These are phyloP conservation scores for Ceratocystis smalleyi DNA, from an alignment of 2,329 filamentous ascomycete species.

Conservation along the genomic window DNA sequence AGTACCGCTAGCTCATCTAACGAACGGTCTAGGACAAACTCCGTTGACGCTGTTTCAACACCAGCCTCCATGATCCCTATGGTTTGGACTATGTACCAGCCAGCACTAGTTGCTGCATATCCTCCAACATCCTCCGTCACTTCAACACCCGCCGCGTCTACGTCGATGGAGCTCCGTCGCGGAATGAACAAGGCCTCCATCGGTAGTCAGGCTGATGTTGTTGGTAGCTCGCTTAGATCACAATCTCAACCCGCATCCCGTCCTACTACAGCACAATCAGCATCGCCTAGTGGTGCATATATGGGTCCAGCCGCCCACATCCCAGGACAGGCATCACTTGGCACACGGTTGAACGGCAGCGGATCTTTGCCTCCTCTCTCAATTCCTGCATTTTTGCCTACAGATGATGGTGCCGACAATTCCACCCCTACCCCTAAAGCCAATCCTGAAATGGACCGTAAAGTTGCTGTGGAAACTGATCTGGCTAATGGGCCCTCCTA, in stretches of 20 bases:
- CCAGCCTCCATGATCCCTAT: slow-evolving; percentile 33
- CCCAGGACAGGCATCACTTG: slow-evolving; percentile 18
- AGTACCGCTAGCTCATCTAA: not conserved
- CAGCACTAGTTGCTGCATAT: not conserved
- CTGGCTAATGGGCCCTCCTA: not conserved
- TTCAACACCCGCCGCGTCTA: not conserved
- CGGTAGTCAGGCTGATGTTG: not conserved
- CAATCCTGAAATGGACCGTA: not conserved
- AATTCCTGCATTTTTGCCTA: slow-evolving; percentile 18
- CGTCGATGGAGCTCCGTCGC: slow-evolving; percentile 36
- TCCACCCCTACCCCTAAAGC: slow-evolving; percentile 4
- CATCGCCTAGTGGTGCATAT: not conserved
- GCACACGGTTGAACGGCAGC: not conserved
- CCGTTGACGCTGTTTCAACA: slow-evolving; percentile 45
- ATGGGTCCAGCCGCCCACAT: slow-evolving; percentile 18
- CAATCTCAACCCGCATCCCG: slow-evolving; percentile 51
- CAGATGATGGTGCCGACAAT: not conserved
- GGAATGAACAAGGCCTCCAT: slow-evolving; percentile 38
- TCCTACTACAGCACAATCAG: slow-evolving; percentile 19
- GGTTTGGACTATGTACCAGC: not conserved
- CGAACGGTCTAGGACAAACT: slow-evolving; percentile 44
- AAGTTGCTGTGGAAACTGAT: not conserved
- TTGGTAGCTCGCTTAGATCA: slow-evolving; percentile 43
- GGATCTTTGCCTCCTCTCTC: slow-evolving; percentile 16
- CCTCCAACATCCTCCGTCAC: not conserved